These are phyloP conservation scores for Colletotrichum sp. DNA, from an alignment of 2,329 filamentous ascomycete species.

Conservation along the genomic window DNA sequence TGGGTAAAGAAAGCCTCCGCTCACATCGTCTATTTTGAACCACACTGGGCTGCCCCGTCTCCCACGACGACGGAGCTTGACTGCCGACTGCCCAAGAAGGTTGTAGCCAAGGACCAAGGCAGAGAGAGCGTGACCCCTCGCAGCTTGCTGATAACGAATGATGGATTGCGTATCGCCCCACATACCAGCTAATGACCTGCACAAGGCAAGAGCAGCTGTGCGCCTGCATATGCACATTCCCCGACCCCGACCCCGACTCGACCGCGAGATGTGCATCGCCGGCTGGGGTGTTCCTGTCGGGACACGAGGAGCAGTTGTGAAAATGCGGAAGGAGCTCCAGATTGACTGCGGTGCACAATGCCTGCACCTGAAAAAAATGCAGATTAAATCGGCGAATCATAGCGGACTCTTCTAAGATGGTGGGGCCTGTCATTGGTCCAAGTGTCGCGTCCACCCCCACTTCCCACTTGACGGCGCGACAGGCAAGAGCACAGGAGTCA, in stretches of 20 bases:
- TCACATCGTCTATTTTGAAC: background rate
- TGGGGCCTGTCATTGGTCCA: background rate
- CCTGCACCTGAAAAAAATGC: background rate
- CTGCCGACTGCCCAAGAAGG: background rate
- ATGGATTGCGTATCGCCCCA: background rate
- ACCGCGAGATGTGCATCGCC: background rate
- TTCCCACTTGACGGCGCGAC: background rate
- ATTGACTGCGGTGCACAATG: background rate
- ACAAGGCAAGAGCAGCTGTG: background rate
- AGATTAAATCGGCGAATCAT: background rate
- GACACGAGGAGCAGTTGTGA: background rate
- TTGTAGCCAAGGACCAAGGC: background rate
- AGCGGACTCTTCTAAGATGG: background rate
- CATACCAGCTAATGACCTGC: background rate
- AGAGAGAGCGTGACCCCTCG: background rate
- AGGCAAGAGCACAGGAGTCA: background rate
- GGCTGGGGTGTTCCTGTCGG: background rate
- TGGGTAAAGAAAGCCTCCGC: background rate
- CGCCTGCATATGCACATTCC: background rate
- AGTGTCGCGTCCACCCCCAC: background rate
- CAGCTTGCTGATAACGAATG: background rate
- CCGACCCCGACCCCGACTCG: background rate
- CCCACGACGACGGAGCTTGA: background rate
- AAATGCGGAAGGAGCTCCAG: background rate
- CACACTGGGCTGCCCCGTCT: background rate